Conservation (phyloP, 352 stramenopile species). For the Globisporangium irregulare region DNA sequence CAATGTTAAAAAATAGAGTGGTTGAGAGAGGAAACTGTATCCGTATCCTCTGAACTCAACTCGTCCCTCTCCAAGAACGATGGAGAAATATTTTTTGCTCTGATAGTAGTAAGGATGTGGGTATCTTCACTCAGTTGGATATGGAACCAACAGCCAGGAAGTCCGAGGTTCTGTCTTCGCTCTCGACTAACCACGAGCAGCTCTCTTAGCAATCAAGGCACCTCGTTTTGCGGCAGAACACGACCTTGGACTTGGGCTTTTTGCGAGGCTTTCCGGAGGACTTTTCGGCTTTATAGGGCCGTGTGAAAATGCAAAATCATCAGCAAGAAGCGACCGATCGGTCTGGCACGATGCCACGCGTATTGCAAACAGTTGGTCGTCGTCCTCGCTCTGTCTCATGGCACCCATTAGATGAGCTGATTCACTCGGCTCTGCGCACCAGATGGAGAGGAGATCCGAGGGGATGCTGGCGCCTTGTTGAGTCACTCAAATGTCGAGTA, state of each 20-base stretch:
- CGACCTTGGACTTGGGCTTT: neutral
- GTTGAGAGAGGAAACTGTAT: neutral
- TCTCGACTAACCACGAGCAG: conserved; percentile 1
- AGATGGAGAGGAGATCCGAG: neutral
- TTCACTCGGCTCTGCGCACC: neutral
- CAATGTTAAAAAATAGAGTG: neutral
- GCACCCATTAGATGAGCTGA: neutral
- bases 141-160: neutral
- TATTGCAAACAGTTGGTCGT: neutral
- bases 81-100: neutral
- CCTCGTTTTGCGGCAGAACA: neutral
- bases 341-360: neutral
- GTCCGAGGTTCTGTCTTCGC: neutral
- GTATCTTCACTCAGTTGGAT: neutral
- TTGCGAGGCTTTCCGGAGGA: neutral
- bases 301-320: neutral
- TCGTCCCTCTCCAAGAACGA: neutral
- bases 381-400: neutral
- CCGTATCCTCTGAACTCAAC: neutral
- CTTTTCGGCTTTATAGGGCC: neutral
- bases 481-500: neutral
- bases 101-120: neutral
- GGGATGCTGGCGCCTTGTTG: neutral
- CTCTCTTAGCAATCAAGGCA: conserved; percentile 7
- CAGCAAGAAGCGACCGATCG: no score